Conservation (phyloP, 306 rosid species). For the Quercus rubra region DNA sequence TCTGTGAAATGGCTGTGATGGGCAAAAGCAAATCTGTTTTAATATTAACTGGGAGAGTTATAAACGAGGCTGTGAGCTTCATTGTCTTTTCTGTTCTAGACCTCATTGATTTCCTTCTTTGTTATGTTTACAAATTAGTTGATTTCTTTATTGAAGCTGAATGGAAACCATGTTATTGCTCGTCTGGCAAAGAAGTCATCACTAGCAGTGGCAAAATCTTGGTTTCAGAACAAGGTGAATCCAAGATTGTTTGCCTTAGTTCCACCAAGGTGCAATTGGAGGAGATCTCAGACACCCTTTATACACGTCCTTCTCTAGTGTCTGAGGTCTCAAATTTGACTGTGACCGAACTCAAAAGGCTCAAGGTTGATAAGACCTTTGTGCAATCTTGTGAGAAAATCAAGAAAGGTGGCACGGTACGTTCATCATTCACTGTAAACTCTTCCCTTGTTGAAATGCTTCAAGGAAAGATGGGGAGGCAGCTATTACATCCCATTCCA, state of each 20-base stretch:
- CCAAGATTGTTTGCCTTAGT: conserved; percentile 60
- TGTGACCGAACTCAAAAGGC: conserved; percentile 34
- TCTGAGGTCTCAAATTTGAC: conserved; percentile 63
- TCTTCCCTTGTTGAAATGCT: conserved; percentile 80
- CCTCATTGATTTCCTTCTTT: conserved; percentile 58
- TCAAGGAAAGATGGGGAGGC: conserved; percentile 52
- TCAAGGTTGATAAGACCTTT: conserved; percentile 21
- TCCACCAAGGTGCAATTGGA: conserved; percentile 62
- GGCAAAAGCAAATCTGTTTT: conserved; percentile 34
- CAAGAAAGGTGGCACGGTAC: conserved; percentile 14
- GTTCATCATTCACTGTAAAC: conserved; percentile 46
- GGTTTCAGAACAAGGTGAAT: conserved; percentile 76
- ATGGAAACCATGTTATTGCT: conserved; percentile 81
- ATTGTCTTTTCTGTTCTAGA: conserved; percentile 56
- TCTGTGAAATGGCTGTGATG: conserved; percentile 24
- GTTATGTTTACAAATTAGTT: conserved; percentile 58
- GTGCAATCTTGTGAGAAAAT: conserved; percentile 4
- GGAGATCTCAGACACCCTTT: conserved; percentile 87
- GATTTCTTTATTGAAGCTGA: conserved; percentile 75
- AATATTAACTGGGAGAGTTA: conserved; percentile 33
- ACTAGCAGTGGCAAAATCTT: conserved; percentile 69
- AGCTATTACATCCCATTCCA: conserved; percentile 31
- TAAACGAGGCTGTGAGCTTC: conserved; percentile 70
- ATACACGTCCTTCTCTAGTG: conserved; percentile 64
- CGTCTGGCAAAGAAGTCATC: conserved; percentile 64